A percentile compares a stretch with the other conserved stretches of the same genome.
Evolutionary conservation across 2,329 filamentous ascomycete species (phyloP).

Genomic region (Thyridium curvatum): DNA sequence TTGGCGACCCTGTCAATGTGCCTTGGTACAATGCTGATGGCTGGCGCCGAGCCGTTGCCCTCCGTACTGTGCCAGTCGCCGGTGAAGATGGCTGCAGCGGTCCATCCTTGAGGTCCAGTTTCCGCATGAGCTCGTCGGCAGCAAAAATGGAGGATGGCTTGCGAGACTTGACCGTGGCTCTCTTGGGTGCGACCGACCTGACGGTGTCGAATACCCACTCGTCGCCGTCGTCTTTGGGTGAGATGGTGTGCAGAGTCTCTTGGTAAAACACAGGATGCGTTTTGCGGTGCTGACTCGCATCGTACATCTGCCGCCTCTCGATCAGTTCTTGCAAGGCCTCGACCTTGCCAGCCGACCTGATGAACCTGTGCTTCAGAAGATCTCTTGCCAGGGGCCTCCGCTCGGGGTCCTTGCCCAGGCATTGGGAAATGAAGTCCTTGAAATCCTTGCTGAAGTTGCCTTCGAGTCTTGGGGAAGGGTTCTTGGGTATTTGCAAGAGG

Average conservation of each 20-base stretch:
- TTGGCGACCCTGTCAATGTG: conserved; percentile 7
- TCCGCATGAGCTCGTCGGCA: conserved; percentile 55
- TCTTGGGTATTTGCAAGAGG: conserved; percentile 85
- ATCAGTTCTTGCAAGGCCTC: conserved; percentile 86
- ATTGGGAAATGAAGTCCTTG: conserved; percentile 87
- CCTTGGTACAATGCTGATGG: conserved; percentile 26
- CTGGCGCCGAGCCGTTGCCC: conserved; percentile 7
- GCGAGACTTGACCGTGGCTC: conserved; percentile 42
- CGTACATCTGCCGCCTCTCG: conserved; percentile 73
- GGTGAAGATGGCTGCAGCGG: conserved; percentile 53
- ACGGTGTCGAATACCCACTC: conserved; percentile 97
- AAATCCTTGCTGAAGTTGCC: conserved; percentile 85
- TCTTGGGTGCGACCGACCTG: conserved; percentile 61
- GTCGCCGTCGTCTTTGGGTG: conserved; percentile 63
- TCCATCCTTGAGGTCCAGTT: conserved; percentile 54
- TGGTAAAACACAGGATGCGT: conserved; percentile 83
- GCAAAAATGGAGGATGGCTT: conserved; percentile 51
- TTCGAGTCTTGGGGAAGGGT: conserved; percentile 75
- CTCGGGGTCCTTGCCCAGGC: conserved; percentile 87
- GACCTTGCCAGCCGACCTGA: conserved; percentile 78
- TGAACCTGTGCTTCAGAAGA: conserved; percentile 80
- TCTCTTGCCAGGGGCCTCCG: conserved; percentile 79
- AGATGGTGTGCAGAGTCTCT: conserved; percentile 74
- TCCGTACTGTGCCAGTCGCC: conserved; percentile 46
- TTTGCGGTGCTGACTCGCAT: conserved; percentile 63